Conservation (phyloP, 495 filamentous ascomycete genomes). For the Aspergillus homomorphus region DNA sequence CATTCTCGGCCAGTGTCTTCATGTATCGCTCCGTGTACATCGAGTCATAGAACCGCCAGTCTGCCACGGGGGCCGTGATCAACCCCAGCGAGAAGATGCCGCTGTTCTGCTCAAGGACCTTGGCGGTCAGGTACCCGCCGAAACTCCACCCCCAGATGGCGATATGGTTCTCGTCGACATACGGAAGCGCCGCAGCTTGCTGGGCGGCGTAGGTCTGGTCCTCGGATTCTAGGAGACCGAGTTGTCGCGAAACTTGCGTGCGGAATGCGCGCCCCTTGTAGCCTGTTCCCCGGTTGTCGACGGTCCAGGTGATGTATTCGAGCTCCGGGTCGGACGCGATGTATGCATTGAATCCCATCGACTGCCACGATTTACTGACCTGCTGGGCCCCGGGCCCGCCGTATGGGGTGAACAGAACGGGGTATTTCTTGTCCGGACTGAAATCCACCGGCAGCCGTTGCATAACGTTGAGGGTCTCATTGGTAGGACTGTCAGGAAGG, state of each 20-base stretch:
- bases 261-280: conserved; percentile 20
- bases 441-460: conserved; percentile 16
- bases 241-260: conserved; percentile 13
- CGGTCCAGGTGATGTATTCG: conserved; percentile 23
- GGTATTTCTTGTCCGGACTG: conserved; percentile 17
- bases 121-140: conserved; percentile 20
- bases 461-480: conserved; percentile 21
- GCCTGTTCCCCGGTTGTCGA: conserved; percentile 21
- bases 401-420: conserved; percentile 20
- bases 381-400: conserved; percentile 19
- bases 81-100: conserved; percentile 16
- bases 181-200: conserved; percentile 14
- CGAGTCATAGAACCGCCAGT: conserved; percentile 24
- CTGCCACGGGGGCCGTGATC: conserved; percentile 19
- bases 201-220: conserved; percentile 21
- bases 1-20: conserved; percentile 19
- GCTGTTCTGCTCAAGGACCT: conserved; percentile 20
- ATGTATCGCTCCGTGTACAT: conserved; percentile 25
- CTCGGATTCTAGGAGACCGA: conserved; percentile 16
- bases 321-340: conserved; percentile 20
- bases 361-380: conserved; percentile 17
- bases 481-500: conserved; percentile 6
- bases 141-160: conserved; percentile 25
- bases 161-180: conserved; percentile 16
- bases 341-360: conserved; percentile 17